Conservation (phyloP, 1,284 basidiomycete genomes). For the Tetrapyrgos nigripes region DNA sequence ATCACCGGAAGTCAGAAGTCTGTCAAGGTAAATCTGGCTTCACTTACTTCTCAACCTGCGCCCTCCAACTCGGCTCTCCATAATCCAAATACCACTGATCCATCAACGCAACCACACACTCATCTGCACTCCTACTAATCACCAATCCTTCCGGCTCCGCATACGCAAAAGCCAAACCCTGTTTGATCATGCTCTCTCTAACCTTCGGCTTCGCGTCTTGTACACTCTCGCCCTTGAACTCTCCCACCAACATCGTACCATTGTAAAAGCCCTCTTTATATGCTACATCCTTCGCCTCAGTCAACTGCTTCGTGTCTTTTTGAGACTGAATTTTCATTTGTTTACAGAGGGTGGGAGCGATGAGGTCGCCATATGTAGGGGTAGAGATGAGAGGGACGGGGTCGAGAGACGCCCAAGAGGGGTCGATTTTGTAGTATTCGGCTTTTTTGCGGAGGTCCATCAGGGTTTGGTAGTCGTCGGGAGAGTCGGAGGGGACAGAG, state of each 20-base stretch:
- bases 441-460: conserved; percentile 97
- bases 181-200: conserved; percentile 83
- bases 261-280: conserved; percentile 99
- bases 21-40: not conserved
- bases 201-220: conserved; percentile 94
- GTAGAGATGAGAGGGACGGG: conserved; percentile 91
- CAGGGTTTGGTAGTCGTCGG: conserved; percentile 94
- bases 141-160: conserved; percentile 96
- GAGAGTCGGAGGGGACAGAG: conserved; percentile 97
- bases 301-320: conserved; percentile 92
- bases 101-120: conserved; percentile 97
- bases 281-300: conserved; percentile 96
- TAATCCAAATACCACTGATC: conserved; percentile 99
- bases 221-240: conserved; percentile 88
- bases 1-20: not conserved
- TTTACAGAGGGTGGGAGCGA: conserved; percentile 88
- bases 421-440: conserved; percentile 95
- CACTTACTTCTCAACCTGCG: conserved; percentile 81
- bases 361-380: conserved; percentile 91
- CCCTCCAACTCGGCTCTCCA: conserved; percentile 90
- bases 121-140: conserved; percentile 90
- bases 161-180: conserved; percentile 86
- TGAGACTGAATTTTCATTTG: conserved; percentile 96
- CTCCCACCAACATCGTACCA: conserved; percentile 90
- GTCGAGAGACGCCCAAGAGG: conserved; percentile 87